phyloP scores from a whole-genome alignment of 441 rosid genomes.

The Geranium incanum region DNA sequence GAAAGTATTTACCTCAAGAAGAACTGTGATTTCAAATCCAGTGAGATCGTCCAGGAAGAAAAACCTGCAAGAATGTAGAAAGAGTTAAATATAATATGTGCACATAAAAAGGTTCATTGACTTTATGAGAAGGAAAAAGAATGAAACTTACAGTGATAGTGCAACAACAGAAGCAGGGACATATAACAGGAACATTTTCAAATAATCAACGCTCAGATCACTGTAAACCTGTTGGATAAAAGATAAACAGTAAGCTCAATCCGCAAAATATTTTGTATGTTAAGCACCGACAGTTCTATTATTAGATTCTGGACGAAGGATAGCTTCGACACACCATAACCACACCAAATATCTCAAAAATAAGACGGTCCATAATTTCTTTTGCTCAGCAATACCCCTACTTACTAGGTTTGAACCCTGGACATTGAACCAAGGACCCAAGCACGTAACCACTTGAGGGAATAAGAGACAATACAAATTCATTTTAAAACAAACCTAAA shows the following conservation, averaged over 20 bases:
- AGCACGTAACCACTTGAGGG: neutral
- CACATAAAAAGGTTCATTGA: neutral
- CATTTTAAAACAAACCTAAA: too few relatives aligned
- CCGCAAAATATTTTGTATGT: neutral
- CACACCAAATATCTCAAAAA: neutral
- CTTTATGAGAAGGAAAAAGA: neutral
- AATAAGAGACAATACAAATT: too few relatives aligned
- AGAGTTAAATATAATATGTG: neutral
- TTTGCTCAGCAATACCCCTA: neutral
- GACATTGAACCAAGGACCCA: neutral
- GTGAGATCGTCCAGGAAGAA: constrained; percentile 91
- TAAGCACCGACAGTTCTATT: neutral
- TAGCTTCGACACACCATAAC: neutral
- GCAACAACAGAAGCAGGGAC: constrained; percentile 86
- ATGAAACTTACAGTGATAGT: constrained; percentile 59
- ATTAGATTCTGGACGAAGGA: neutral
- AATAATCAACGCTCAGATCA: constrained; percentile 79
- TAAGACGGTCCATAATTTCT: neutral
- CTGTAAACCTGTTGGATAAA: constrained; percentile 62
- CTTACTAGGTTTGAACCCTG: neutral
- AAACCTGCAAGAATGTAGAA: constrained; percentile 41
- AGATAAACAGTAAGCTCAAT: constrained; percentile 10
- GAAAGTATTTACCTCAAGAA: constrained; percentile 54
- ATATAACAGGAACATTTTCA: constrained; percentile 78
- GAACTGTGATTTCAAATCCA: constrained; percentile 78